Evolutionary conservation across 768 basidiomycete species (phyloP).

Genomic region (Crassisporium funariophilum): DNA sequence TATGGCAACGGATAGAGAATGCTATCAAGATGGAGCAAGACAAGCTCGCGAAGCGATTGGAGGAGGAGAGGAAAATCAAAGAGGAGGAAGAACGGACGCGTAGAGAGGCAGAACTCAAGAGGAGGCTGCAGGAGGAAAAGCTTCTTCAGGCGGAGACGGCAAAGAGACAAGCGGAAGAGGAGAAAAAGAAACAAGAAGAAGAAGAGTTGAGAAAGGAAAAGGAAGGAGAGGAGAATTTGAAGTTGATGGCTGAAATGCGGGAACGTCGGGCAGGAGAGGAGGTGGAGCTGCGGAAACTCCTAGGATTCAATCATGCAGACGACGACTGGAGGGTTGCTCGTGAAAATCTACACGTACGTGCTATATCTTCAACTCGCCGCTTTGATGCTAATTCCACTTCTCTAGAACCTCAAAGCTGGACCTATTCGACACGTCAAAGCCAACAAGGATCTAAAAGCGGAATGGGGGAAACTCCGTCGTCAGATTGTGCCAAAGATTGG

Average conservation of each 20-base stretch:
- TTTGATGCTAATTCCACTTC: slow-evolving; percentile 7
- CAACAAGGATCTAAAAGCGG: slow-evolving; percentile 52
- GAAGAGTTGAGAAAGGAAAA: slow-evolving; percentile 39
- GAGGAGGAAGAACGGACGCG: slow-evolving; percentile 51
- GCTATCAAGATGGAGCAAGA: slow-evolving; percentile 68
- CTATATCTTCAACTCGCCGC: background rate
- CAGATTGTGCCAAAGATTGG: slow-evolving; percentile 87
- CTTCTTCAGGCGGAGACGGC: slow-evolving; percentile 51
- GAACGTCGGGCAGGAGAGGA: slow-evolving; percentile 38
- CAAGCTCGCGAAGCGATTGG: slow-evolving; percentile 50
- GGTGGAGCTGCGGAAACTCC: slow-evolving; percentile 34
- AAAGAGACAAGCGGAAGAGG: slow-evolving; percentile 44
- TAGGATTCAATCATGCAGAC: slow-evolving; percentile 56
- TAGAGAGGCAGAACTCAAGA: slow-evolving; percentile 48
- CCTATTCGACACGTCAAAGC: slow-evolving; percentile 67
- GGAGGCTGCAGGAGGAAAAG: slow-evolving; percentile 43
- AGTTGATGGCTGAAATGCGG: slow-evolving; percentile 33
- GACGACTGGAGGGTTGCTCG: slow-evolving; percentile 70
- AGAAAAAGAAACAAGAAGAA: slow-evolving; percentile 44
- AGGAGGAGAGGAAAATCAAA: slow-evolving; percentile 54
- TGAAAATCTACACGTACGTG: slow-evolving; percentile 51
- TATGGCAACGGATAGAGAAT: slow-evolving; percentile 62
- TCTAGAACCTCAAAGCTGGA: slow-evolving; percentile 63
- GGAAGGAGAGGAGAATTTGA: slow-evolving; percentile 38
- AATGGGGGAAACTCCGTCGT: slow-evolving; percentile 70